These are phyloP conservation scores for Trichoderma afroharzianum DNA, from an alignment of 2,329 filamentous ascomycete species.

Conservation along the genomic window DNA sequence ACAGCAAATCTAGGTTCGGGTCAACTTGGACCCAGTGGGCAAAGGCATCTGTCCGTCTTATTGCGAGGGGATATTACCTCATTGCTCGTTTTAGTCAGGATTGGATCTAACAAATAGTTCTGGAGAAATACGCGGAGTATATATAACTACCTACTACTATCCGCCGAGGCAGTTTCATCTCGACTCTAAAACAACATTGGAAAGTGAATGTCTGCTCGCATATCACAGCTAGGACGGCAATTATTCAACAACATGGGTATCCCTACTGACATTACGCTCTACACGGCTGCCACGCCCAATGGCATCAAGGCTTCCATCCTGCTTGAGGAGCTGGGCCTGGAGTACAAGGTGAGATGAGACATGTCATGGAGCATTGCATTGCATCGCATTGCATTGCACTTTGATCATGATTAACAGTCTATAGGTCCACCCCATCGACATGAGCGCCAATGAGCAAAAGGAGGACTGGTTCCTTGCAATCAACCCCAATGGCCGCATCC, in stretches of 20 bases:
- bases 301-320: slow-evolving; percentile 87
- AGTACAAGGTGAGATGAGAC: slow-evolving; percentile 63
- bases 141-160: background rate
- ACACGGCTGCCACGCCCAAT: slow-evolving; percentile 81
- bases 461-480: slow-evolving; percentile 84
- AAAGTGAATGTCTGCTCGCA: background rate
- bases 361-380: background rate
- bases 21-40: background rate
- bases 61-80: background rate
- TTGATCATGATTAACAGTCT: background rate
- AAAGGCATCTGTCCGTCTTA: background rate
- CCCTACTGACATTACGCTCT: slow-evolving; percentile 67
- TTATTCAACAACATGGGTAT: slow-evolving; percentile 29
- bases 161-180: background rate
- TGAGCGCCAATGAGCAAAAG: slow-evolving; percentile 75
- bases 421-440: slow-evolving; percentile 60
- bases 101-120: background rate
- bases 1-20: background rate
- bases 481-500: slow-evolving; percentile 91
- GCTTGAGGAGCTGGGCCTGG: slow-evolving; percentile 76
- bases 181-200: background rate
- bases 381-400: background rate
- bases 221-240: slow-evolving; percentile 26
- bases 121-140: background rate
- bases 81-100: background rate